phyloP scores from a whole-genome alignment of 345 rosid genomes.

The Carallia pectinifolia region DNA sequence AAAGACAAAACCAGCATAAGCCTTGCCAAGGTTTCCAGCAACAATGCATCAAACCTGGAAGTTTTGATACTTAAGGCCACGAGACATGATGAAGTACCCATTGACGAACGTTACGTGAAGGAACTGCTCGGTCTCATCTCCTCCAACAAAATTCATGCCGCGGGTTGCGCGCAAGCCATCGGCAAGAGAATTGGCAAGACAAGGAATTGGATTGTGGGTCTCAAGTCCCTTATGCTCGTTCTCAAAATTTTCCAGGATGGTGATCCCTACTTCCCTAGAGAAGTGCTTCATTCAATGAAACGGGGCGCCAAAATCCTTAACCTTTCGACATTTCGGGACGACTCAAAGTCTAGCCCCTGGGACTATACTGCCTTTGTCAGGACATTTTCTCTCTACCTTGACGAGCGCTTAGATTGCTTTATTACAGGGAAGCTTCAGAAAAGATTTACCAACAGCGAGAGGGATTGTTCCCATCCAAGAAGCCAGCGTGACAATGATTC shows the following conservation, averaged over 20 bases:
- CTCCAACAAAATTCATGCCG: slow-evolving; percentile 52
- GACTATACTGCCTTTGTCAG: slow-evolving; percentile 67
- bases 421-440: slow-evolving; percentile 63
- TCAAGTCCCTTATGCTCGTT: slow-evolving; percentile 75
- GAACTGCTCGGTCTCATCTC: slow-evolving; percentile 56
- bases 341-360: slow-evolving; percentile 69
- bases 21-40: slow-evolving; percentile 69
- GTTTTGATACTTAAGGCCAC: slow-evolving; percentile 80
- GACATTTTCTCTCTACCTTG: slow-evolving; percentile 62
- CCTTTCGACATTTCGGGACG: slow-evolving; percentile 63
- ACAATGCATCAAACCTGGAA: slow-evolving; percentile 52
- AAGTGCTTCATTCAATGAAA: slow-evolving; percentile 69
- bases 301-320: slow-evolving; percentile 73
- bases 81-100: slow-evolving; percentile 65
- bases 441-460: slow-evolving; percentile 30
- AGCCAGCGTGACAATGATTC: slow-evolving; percentile 28
- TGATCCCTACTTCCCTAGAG: slow-evolving; percentile 72
- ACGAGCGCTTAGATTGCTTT: slow-evolving; percentile 69
- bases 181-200: slow-evolving; percentile 69
- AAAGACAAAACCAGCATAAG: slow-evolving; percentile 92
- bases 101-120: slow-evolving; percentile 55
- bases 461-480: background rate
- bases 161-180: slow-evolving; percentile 57
- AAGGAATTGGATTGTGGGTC: slow-evolving; percentile 72
- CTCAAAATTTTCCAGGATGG: slow-evolving; percentile 75